Evolutionary conservation across 768 basidiomycete genomes (phyloP).

Genomic region (Pseudohyphozyma bogoriensis): DNA sequence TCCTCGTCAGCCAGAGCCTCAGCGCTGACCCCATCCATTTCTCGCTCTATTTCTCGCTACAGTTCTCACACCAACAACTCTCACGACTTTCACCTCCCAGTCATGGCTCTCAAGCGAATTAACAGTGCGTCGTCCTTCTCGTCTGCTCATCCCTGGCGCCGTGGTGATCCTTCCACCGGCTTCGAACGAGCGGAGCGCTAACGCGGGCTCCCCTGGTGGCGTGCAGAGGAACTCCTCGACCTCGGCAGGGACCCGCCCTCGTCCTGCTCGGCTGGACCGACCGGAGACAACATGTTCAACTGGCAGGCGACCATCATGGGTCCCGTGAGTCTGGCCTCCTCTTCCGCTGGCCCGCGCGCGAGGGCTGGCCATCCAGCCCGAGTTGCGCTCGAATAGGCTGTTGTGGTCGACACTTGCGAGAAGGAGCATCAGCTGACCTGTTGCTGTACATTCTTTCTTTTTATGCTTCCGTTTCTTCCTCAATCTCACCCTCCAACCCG

Average conservation of each 20-base stretch:
- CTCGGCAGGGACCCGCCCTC: constrained; percentile 99
- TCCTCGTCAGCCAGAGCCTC: no score
- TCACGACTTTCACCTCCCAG: no score
- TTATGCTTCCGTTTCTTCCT: neutral
- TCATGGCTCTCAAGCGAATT: constrained; percentile 97
- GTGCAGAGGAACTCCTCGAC: constrained; percentile 83
- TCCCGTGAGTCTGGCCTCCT: constrained; percentile 65
- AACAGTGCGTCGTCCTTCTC: constrained; percentile 64
- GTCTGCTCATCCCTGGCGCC: no score
- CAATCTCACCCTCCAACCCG: neutral
- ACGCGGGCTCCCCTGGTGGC: no score
- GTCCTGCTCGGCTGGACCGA: constrained; percentile 97
- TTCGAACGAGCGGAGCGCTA: no score
- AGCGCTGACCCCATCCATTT: no score
- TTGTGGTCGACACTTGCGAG: no score
- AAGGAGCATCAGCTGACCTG: no score
- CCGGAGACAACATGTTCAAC: constrained; percentile 95
- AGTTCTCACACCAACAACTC: no score
- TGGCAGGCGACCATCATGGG: constrained; percentile 99
- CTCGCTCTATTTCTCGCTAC: no score
- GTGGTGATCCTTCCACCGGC: neutral
- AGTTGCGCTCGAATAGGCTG: no score
- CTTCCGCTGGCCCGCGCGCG: neutral
- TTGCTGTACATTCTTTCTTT: neutral
- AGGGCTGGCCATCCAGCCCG: no score